phyloP scores from a whole-genome alignment of 495 filamentous ascomycete species.

The Rhypophila decipiens region DNA sequence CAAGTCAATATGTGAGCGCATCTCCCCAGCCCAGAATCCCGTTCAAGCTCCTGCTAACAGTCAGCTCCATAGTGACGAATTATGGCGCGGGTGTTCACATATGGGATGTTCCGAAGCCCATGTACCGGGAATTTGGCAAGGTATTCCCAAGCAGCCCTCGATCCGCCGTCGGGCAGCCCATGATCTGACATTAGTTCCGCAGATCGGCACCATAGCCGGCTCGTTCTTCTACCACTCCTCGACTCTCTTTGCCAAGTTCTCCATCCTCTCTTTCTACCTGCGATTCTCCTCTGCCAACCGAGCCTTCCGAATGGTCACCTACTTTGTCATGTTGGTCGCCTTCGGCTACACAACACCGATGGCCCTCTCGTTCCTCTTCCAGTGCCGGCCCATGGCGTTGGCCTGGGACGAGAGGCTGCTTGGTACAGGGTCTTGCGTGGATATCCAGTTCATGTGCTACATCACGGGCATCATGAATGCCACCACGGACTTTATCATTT shows the following conservation, averaged over 20 bases:
- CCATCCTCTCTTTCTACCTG: constrained; percentile 26
- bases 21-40: neutral
- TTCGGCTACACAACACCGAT: constrained; percentile 18
- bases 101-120: constrained; percentile 1
- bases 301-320: constrained; percentile 16
- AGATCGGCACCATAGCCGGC: constrained; percentile 16
- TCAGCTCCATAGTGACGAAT: neutral
- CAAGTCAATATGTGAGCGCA: neutral
- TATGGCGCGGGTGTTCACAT: constrained; percentile 6
- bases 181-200: neutral
- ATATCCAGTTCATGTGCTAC: constrained; percentile 9
- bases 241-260: constrained; percentile 26
- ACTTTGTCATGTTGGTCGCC: constrained; percentile 18
- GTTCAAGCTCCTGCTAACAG: neutral
- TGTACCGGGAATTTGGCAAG: constrained; percentile 4
- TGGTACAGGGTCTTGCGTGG: constrained; percentile 13
- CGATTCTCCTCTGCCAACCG: constrained; percentile 17
- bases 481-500: constrained; percentile 14
- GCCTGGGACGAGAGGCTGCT: constrained; percentile 19
- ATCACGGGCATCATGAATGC: constrained; percentile 14
- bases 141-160: neutral
- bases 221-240: constrained; percentile 17
- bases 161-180: neutral
- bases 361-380: constrained; percentile 15
- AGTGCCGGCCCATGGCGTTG: constrained; percentile 18